Evolutionary conservation across 768 basidiomycete species (phyloP), one percentile per base, ranked within the genome.

Genomic region (Sarcodon aspratus): DNA sequence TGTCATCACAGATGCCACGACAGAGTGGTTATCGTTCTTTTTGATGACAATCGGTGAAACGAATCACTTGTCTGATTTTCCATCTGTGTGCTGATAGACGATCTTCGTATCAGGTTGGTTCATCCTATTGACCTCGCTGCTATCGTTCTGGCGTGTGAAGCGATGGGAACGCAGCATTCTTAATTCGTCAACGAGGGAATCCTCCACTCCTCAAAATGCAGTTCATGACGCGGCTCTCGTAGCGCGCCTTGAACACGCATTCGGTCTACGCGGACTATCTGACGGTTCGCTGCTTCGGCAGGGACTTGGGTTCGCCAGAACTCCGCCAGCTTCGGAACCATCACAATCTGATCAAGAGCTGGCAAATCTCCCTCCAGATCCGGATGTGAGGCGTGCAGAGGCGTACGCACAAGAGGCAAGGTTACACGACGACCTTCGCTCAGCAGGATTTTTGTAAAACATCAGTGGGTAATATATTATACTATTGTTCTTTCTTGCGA

Each of bases 11-110:
- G 77, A 85, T 63, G 74, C 81, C 18, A 88, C 92, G 0, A 84
- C 85, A 18, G 93, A 97, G 61, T 97, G 91, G 91, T 68, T 98
- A 46, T 89, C 90, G 12, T 98, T 97, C 69, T 79, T 94, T 67
- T 67, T 97, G 55, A 96, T 97, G 89, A 90, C 85, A 34, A 69
- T 91, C 44, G 82, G 82, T 81, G 53, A 37, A 79, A 27, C 21
- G 21, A 27, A 27, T 27, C 21, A 27, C 21, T 27, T 27, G 2
- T 67, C 31, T 27, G 33, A 45, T 44, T 13, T 1, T 7, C 8
- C 33, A 8, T 42, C 34, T 42, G 11, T 34, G 5, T 46, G 45
- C 15, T 31, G 27, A 11, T 21, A 21, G 12, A 45, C 18, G 33
- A 66, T 62, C 65, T 9, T 66, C 7, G 33, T 17, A 18, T 12